Percentiles rank a stretch among this genome's conserved stretches.
phyloP scores from a whole-genome alignment of 805 yeast genomes.

The Sungouiella blattae region DNA sequence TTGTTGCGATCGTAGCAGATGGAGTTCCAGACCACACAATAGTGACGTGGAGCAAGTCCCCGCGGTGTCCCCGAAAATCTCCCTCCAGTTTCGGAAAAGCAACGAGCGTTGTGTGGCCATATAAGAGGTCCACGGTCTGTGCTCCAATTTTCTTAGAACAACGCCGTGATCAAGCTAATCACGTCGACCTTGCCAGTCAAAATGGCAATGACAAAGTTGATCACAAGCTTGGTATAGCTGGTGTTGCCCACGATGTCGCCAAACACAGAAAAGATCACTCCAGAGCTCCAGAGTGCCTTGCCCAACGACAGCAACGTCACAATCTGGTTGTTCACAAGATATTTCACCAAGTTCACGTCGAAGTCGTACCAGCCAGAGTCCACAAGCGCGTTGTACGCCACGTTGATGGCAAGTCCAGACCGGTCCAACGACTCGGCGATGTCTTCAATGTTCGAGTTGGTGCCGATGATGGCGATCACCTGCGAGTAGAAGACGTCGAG shows the following conservation, averaged over 20 bases:
- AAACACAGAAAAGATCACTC: slow-evolving; percentile 9
- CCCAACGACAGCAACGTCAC: slow-evolving; percentile 10
- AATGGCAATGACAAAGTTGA: slow-evolving; percentile 11
- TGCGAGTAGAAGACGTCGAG: slow-evolving; percentile 8
- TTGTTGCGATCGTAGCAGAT: too few relatives aligned
- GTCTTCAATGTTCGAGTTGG: slow-evolving; percentile 15
- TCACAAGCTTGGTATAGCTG: slow-evolving; percentile 9
- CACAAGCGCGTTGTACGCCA: slow-evolving; percentile 13
- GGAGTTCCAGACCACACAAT: too few relatives aligned
- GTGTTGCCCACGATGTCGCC: slow-evolving; percentile 10
- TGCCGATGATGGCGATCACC: slow-evolving; percentile 16
- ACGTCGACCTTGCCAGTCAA: slow-evolving; percentile 11
- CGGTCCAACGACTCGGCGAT: slow-evolving; percentile 19
- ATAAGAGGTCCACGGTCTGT: too few relatives aligned
- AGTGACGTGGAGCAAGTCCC: too few relatives aligned
- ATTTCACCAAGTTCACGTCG: slow-evolving; percentile 15
- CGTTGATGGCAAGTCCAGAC: slow-evolving; percentile 21
- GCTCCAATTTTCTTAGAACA: slow-evolving; percentile 4
- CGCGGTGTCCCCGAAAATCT: too few relatives aligned
- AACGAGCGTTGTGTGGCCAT: too few relatives aligned
- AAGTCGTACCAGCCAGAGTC: slow-evolving; percentile 17
- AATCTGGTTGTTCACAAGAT: slow-evolving; percentile 12
- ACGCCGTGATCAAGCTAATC: slow-evolving; percentile 8
- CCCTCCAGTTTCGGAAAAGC: too few relatives aligned
- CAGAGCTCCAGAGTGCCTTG: slow-evolving; percentile 12